These are phyloP conservation scores for Fusarium sp. DNA, from an alignment of 2,329 filamentous ascomycete species.

Conservation along the genomic window DNA sequence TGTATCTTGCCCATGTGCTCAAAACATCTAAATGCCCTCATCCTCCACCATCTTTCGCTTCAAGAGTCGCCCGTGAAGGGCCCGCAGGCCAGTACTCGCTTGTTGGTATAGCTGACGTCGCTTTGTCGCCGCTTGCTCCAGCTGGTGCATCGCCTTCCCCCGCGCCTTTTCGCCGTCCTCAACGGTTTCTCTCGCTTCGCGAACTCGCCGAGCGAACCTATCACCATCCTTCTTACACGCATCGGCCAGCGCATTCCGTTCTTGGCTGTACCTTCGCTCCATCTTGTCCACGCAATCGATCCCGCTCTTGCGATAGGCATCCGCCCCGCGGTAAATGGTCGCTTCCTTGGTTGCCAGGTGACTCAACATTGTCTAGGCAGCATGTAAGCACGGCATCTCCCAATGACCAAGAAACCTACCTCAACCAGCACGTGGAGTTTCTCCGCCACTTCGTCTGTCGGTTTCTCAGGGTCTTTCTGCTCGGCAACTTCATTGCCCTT, in stretches of 20 bases:
- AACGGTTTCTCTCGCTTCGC: conserved; percentile 17
- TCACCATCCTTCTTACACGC: conserved; percentile 31
- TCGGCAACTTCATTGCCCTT: not conserved
- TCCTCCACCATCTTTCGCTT: conserved; percentile 10
- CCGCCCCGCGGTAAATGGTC: conserved; percentile 28
- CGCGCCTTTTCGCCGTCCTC: conserved; percentile 7
- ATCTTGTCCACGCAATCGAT: conserved; percentile 39
- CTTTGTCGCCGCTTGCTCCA: conserved; percentile 22
- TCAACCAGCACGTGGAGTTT: conserved; percentile 41
- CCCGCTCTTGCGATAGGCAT: conserved; percentile 38
- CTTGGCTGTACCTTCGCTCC: conserved; percentile 33
- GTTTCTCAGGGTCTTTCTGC: not conserved
- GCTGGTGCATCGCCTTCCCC: conserved; percentile 1
- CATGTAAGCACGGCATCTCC: conserved; percentile 15
- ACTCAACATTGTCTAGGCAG: conserved; percentile 38
- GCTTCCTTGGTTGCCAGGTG: conserved; percentile 41
- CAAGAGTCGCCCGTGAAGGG: conserved; percentile 34
- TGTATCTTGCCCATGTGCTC: not conserved
- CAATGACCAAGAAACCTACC: conserved; percentile 30
- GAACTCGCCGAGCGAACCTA: conserved; percentile 28
- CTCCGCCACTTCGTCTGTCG: conserved; percentile 16
- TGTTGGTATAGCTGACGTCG: conserved; percentile 33
- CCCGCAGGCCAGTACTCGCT: conserved; percentile 37
- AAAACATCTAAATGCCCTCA: not conserved
- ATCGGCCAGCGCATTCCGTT: conserved; percentile 29